A percentile compares a stretch with the other conserved stretches of the same genome.
Evolutionary conservation across 2,329 filamentous ascomycete genomes (phyloP).

Genomic region (Trichophyton schoenleinii): DNA sequence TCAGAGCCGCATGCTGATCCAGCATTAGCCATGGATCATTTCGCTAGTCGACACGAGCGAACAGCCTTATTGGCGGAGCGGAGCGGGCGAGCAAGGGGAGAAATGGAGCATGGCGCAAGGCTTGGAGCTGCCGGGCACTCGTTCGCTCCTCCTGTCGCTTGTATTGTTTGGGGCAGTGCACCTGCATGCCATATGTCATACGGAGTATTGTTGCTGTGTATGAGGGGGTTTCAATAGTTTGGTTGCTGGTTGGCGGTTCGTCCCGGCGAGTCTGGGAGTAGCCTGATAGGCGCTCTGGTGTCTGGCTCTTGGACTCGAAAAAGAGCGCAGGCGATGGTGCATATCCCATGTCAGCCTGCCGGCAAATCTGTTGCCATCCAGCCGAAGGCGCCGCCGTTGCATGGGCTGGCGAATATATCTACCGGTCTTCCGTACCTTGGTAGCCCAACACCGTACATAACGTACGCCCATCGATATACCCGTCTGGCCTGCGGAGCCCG

Average conservation of each 20-base stretch:
- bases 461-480: not conserved
- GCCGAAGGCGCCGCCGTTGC: too few relatives aligned
- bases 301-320: too few relatives aligned
- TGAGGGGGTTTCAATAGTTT: not conserved
- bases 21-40: not conserved
- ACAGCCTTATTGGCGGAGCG: not conserved
- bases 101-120: not conserved
- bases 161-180: not conserved
- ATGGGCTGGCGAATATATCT: too few relatives aligned
- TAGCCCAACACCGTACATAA: not conserved
- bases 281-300: too few relatives aligned
- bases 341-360: too few relatives aligned
- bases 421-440: not conserved
- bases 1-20: too few relatives aligned
- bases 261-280: not conserved
- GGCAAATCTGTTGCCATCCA: too few relatives aligned
- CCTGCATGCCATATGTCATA: not conserved
- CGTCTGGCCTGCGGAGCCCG: not conserved
- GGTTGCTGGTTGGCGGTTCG: not conserved
- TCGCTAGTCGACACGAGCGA: not conserved
- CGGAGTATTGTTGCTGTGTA: too few relatives aligned
- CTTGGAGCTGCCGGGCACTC: not conserved
- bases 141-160: not conserved
- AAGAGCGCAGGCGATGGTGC: too few relatives aligned
- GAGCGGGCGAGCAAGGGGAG: not conserved